Conservation (phyloP, 2,329 filamentous ascomycete species). For the Cyphellophora europaea region DNA sequence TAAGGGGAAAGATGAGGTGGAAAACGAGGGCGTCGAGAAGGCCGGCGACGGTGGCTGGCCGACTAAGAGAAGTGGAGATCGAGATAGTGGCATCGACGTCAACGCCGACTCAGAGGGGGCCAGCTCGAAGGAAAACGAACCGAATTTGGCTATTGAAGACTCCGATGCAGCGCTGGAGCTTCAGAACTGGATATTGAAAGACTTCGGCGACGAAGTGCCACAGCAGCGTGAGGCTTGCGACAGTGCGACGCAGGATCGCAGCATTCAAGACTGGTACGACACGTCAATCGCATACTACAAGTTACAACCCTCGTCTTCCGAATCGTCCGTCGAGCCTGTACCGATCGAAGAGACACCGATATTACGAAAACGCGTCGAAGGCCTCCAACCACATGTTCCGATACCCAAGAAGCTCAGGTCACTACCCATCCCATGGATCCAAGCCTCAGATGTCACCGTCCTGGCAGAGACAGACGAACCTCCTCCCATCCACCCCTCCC, state of each 20-base stretch:
- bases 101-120: not conserved
- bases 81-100: conserved; percentile 4
- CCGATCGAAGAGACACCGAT: not conserved
- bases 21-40: not conserved
- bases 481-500: conserved; percentile 3
- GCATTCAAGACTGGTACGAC: conserved; percentile 6
- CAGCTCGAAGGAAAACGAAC: not conserved
- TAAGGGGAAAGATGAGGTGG: conserved; percentile 1
- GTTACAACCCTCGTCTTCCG: conserved; percentile 3
- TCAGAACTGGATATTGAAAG: conserved; percentile 6
- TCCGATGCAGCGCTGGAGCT: conserved; percentile 1
- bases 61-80: not conserved
- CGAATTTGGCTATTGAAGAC: conserved; percentile 1
- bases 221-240: not conserved
- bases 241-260: not conserved
- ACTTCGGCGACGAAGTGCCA: conserved; percentile 3
- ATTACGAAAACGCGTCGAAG: conserved; percentile 1
- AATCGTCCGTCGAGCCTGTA: not conserved
- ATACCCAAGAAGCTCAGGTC: conserved; percentile 4
- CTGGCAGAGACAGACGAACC: conserved; percentile 5
- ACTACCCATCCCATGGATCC: conserved; percentile 3
- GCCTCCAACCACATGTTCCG: conserved; percentile 1
- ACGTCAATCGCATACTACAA: conserved; percentile 3
- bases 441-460: conserved; percentile 1
- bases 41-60: not conserved